Evolutionary conservation across 495 filamentous ascomycete genomes (phyloP), one percentile per base, ranked within the genome.

Genomic region (Penicillium lividum): DNA sequence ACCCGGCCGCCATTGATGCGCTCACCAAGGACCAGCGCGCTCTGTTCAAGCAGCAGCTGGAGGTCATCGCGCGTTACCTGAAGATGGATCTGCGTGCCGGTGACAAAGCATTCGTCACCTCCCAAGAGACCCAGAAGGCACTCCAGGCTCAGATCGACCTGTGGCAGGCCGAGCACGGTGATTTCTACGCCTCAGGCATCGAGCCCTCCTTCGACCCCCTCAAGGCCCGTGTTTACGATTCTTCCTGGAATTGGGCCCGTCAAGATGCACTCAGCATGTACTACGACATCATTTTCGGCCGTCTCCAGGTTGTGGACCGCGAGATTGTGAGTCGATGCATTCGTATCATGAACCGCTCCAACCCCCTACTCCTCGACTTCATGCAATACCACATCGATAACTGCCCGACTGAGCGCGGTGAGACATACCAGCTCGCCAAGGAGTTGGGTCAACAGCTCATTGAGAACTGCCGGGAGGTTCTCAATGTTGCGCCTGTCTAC

Each of bases 301-400:
- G 95, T 47, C 83, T 99, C 25, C 86, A 90, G 77, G 90, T 87
- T 25, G 90, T 99, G 11, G 94, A 99, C 65, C 89, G 94, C 51
- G 94, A 99, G 73, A 99, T 97, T 69, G 94, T 99, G 65, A 96
- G 92, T 72, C 92, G 90, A 66, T 98, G 94, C 74, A 99, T 99
- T 68, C 89, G 89, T 56, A 92, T 99, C 77, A 99, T 99, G 94
- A 99, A 97, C 78, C 89, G 93, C 29, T 96, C 94, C 27, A 99
- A 97, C 67, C 95, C 94, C 3, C 84, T 88, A 18, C 86, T 99
- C 9, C 82, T 99, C 46, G 93, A 99, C 61, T 98, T 97, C 76
- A 99, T 99, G 94, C 95, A 98, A 65, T 97, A 99, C 63, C 94
- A 99, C 79, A 98, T 99, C 72, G 95, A 99, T 68, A 92, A 97